phyloP scores from a whole-genome alignment of 257 asterid species.

The Thymus quinquecostatus region DNA sequence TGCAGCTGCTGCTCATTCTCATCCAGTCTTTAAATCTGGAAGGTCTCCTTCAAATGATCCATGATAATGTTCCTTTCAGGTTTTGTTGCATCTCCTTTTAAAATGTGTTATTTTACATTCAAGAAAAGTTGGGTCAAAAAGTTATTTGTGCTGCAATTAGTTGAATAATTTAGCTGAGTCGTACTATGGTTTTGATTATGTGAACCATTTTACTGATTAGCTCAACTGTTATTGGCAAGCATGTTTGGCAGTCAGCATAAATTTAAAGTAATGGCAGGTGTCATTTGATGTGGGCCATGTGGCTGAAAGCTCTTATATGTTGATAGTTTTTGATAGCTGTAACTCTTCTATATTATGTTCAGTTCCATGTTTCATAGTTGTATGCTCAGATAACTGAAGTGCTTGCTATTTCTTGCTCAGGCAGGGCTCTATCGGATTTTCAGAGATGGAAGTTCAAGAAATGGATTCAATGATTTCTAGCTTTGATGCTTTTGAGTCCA shows the following conservation, averaged over 20 bases:
- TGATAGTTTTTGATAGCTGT: slow-evolving; percentile 2
- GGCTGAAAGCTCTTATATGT: slow-evolving; percentile 11
- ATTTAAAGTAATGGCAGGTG: slow-evolving; percentile 6
- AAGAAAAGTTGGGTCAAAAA: slow-evolving; percentile 5
- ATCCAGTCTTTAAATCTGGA: slow-evolving; percentile 89
- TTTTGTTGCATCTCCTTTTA: slow-evolving; percentile 33
- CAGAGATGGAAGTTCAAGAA: slow-evolving; percentile 74
- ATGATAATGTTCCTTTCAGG: slow-evolving; percentile 88
- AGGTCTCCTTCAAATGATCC: slow-evolving; percentile 87
- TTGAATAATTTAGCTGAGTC: slow-evolving; percentile 1
- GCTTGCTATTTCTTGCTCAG: slow-evolving; percentile 52
- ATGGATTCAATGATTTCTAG: slow-evolving; percentile 66
- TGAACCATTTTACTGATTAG: slow-evolving; percentile 4
- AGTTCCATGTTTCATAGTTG: slow-evolving; percentile 12
- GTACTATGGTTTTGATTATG: slow-evolving; percentile 11
- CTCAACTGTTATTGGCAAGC: slow-evolving; percentile 13
- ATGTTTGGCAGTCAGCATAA: slow-evolving; percentile 15
- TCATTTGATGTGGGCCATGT: slow-evolving; percentile 6
- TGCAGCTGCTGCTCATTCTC: slow-evolving; percentile 80
- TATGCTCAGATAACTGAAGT: slow-evolving; percentile 25
- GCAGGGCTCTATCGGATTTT: slow-evolving; percentile 72
- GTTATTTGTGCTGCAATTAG: slow-evolving; percentile 15
- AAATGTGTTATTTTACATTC: background rate
- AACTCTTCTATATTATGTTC: slow-evolving; percentile 6
- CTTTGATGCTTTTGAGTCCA: slow-evolving; percentile 60